A percentile compares a stretch with the other conserved stretches of the same genome.
Conservation (phyloP, 1,284 basidiomycete genomes). For the Trametes sp. region DNA sequence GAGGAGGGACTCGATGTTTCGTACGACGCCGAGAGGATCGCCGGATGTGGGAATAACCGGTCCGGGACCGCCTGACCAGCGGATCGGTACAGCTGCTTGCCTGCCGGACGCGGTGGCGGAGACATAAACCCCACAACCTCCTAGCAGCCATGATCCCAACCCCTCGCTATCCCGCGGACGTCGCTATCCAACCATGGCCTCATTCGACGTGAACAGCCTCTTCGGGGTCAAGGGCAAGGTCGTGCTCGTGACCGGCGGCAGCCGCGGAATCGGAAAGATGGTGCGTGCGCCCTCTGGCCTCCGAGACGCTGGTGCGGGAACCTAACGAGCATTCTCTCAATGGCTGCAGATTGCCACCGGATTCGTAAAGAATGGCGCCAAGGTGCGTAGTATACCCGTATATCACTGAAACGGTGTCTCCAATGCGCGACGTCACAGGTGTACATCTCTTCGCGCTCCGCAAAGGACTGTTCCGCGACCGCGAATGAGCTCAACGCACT, state of each 20-base stretch:
- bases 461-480: constrained; percentile 62
- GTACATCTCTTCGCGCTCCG: constrained; percentile 70
- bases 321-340: no score
- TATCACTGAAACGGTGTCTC: background rate
- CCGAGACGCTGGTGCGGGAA: no score
- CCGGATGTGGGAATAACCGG: constrained; percentile 6
- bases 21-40: no score
- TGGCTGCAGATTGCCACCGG: constrained; percentile 66
- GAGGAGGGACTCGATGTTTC: no score
- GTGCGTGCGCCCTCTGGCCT: constrained; percentile 50
- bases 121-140: background rate
- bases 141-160: background rate
- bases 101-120: background rate
- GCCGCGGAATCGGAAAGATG: constrained; percentile 75
- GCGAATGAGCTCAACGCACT: constrained; percentile 61
- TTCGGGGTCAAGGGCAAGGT: constrained; percentile 70
- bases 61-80: constrained; percentile 1
- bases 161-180: background rate
- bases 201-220: constrained; percentile 51
- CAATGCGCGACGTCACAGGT: constrained; percentile 30
- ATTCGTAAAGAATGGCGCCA: constrained; percentile 71
- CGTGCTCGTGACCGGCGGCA: constrained; percentile 77
- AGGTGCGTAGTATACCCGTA: constrained; percentile 44
- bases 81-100: background rate
- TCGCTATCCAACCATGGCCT: constrained; percentile 42